phyloP scores from a whole-genome alignment of 2,329 filamentous ascomycete species.

The Phaeosphaeriaceae sp. region DNA sequence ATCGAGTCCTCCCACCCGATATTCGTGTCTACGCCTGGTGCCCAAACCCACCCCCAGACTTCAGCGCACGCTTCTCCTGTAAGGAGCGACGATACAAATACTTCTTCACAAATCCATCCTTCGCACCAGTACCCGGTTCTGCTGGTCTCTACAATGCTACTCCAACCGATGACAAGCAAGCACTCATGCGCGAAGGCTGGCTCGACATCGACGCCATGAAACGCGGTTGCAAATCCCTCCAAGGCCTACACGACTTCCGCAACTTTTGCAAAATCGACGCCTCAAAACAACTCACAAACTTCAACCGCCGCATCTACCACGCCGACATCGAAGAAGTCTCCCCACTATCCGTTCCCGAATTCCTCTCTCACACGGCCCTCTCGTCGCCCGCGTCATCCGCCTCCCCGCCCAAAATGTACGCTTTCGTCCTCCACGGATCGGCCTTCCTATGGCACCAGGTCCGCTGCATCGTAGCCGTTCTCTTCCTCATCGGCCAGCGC shows the following conservation, averaged over 20 bases:
- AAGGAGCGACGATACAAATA: constrained; percentile 91
- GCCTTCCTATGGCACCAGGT: constrained; percentile 99
- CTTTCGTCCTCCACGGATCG: constrained; percentile 85
- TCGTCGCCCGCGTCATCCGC: constrained; percentile 10
- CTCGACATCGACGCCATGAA: constrained; percentile 89
- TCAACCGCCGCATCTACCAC: constrained; percentile 77
- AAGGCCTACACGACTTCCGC: constrained; percentile 90
- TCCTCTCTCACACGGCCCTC: constrained; percentile 37
- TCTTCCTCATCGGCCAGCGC: constrained; percentile 92
- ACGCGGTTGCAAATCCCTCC: constrained; percentile 76
- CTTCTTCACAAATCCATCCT: constrained; percentile 96
- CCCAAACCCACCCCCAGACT: constrained; percentile 76
- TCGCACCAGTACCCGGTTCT: constrained; percentile 68
- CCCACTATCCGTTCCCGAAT: constrained; percentile 33
- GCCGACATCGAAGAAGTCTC: constrained; percentile 69
- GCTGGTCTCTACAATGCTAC: constrained; percentile 54
- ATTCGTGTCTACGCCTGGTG: constrained; percentile 95
- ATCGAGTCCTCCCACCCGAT: constrained; percentile 84
- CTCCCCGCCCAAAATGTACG: constrained; percentile 70
- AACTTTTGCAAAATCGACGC: constrained; percentile 97
- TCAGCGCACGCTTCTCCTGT: constrained; percentile 92
- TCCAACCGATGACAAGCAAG: not conserved
- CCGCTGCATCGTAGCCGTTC: constrained; percentile 85
- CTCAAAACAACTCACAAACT: constrained; percentile 87
- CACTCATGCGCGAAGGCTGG: constrained; percentile 64